Percentiles rank a stretch among this genome's conserved stretches.
Conservation (phyloP, 192 early-diverging fungal genomes). For the Entrophospora sp. region DNA sequence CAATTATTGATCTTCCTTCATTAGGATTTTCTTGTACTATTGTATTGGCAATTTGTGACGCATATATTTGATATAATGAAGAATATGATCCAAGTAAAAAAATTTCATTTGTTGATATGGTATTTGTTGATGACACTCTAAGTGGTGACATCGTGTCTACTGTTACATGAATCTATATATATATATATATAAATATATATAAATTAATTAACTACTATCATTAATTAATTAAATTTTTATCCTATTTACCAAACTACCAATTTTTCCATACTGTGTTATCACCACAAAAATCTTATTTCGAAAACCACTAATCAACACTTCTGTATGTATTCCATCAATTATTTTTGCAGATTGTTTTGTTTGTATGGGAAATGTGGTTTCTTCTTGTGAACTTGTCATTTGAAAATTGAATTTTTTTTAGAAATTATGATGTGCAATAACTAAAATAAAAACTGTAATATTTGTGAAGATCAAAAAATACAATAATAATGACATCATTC, state of each 20-base stretch:
- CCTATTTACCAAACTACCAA: constrained; percentile 40
- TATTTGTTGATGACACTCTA: too few species aligned
- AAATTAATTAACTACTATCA: too few species aligned
- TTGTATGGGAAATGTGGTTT: constrained; percentile 39
- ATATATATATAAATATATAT: too few species aligned
- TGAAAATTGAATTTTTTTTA: too few species aligned
- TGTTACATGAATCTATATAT: too few species aligned
- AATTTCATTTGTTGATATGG: constrained; percentile 9
- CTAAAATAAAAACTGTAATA: too few species aligned
- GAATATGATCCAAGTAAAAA: constrained; percentile 32
- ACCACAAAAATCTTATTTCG: constrained; percentile 42
- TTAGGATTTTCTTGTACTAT: constrained; percentile 39
- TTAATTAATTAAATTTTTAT: background rate
- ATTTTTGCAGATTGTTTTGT: constrained; percentile 32
- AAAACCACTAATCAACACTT: constrained; percentile 36
- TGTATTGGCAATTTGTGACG: constrained; percentile 37
- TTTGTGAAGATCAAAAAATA: too few species aligned
- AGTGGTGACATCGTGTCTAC: background rate
- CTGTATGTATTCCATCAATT: constrained; percentile 36
- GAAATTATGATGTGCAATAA: too few species aligned
- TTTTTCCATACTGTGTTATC: constrained; percentile 41
- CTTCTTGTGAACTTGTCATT: too few species aligned
- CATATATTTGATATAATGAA: too few species aligned
- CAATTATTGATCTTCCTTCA: constrained; percentile 33
- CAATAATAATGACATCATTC: too few species aligned